These are phyloP conservation scores for Yamadazyma blattariae DNA, from an alignment of 1,139 yeast genomes.

Conservation along the genomic window DNA sequence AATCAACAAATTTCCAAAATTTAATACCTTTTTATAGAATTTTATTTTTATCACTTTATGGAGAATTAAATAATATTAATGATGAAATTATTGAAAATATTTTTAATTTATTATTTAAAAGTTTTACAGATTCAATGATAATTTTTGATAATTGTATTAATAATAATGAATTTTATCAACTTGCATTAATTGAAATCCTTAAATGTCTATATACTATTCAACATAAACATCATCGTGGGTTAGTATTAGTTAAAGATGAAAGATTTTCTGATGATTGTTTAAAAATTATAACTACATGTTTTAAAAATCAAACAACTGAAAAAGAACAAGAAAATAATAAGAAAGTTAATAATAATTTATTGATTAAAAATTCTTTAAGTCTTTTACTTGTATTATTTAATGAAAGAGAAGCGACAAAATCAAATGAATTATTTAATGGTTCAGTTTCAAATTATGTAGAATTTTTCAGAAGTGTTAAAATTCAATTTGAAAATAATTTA, in stretches of 20 bases:
- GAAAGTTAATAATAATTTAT: not conserved
- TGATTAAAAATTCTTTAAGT: slow-evolving; percentile 18
- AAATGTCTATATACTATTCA: slow-evolving; percentile 26
- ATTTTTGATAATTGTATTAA: slow-evolving; percentile 4
- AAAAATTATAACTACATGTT: slow-evolving; percentile 9
- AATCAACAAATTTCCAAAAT: slow-evolving; percentile 11
- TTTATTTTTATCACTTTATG: slow-evolving; percentile 25
- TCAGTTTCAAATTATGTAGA: slow-evolving; percentile 3
- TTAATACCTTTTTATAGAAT: slow-evolving; percentile 25
- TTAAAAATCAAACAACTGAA: not conserved
- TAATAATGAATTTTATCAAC: slow-evolving; percentile 8
- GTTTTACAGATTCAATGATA: slow-evolving; percentile 14
- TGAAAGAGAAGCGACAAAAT: slow-evolving; percentile 10
- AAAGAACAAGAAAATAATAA: not conserved
- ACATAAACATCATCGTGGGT: slow-evolving; percentile 19
- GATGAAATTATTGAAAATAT: slow-evolving; percentile 13
- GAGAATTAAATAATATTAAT: slow-evolving; percentile 13
- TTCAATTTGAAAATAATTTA: slow-evolving; percentile 19
- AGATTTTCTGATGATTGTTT: slow-evolving; percentile 13
- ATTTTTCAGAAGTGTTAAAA: slow-evolving; percentile 18
- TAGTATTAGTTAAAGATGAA: slow-evolving; percentile 11
- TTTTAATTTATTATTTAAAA: slow-evolving; percentile 13
- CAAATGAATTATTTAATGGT: slow-evolving; percentile 9
- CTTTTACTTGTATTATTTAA: slow-evolving; percentile 17
- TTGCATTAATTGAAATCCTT: slow-evolving; percentile 24